A percentile compares a stretch with the other conserved stretches of the same genome.
These are phyloP conservation scores for Citrus reticulata DNA, from an alignment of 345 rosid species.

Conservation along the genomic window DNA sequence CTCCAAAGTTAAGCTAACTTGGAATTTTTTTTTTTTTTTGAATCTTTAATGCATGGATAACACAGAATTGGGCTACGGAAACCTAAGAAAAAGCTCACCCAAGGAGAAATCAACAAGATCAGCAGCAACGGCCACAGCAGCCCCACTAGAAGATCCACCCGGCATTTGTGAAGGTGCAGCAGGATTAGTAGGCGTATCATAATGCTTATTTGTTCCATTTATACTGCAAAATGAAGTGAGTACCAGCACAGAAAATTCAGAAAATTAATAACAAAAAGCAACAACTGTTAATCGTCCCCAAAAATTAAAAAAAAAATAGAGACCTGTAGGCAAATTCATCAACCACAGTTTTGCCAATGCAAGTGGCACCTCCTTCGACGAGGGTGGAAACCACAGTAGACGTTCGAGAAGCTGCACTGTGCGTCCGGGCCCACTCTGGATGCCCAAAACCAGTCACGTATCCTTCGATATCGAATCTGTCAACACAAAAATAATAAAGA, in stretches of 20 bases:
- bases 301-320: background rate
- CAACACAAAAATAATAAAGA: slow-evolving; percentile 2
- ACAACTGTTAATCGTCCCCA: no score
- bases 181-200: slow-evolving; percentile 88
- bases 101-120: slow-evolving; percentile 78
- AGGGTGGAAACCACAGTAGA: slow-evolving; percentile 63
- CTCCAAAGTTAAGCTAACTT: background rate
- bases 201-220: slow-evolving; percentile 82
- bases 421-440: slow-evolving; percentile 88
- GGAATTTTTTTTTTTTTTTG: background rate
- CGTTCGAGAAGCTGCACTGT: slow-evolving; percentile 60
- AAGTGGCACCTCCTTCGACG: slow-evolving; percentile 93
- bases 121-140: slow-evolving; percentile 93
- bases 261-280: background rate
- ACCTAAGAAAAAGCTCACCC: slow-evolving; percentile 39
- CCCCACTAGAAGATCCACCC: slow-evolving; percentile 93
- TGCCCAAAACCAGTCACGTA: slow-evolving; percentile 88
- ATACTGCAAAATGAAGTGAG: slow-evolving; percentile 52
- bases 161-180: slow-evolving; percentile 63
- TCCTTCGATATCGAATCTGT: slow-evolving; percentile 87
- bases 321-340: slow-evolving; percentile 87
- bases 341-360: slow-evolving; percentile 84
- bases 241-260: background rate
- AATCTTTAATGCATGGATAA: background rate
- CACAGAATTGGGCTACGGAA: background rate